Evolutionary conservation across 2,329 filamentous ascomycete species (phyloP), one percentile per base, ranked within the genome.

Genomic region (Penicillium sp.): DNA sequence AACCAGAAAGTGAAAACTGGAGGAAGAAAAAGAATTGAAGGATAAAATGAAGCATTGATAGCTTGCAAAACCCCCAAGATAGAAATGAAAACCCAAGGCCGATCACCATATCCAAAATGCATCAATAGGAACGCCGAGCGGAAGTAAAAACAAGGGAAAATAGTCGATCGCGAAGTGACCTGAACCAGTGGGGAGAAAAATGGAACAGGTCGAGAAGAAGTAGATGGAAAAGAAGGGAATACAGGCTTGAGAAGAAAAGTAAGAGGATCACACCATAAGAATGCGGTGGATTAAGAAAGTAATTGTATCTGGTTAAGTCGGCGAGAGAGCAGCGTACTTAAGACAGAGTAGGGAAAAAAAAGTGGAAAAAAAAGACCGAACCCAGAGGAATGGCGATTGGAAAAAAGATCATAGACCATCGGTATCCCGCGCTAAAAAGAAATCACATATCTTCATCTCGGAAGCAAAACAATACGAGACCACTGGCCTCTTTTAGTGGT

Each of bases 401-500:
- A 57, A 62, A 47, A 47, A 62, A 57, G 55, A 58, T 53, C 56
- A 63, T 53, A 65, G 55, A 53, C 62, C 61, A 66, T 60, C 61
- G 59, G 61, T 59, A 55, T 60, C 62, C 63, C 62, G 61, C 67
- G 67, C 69, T 67, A 62, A 63, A 67, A 57, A 55, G 59, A 62
- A 62, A 61, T 61, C 58, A 68, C 69, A 68, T 74, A 67, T 71
- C 67, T 72, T 73, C 70, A 71, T 74, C 59, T 67, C 67, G 60
- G 65, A 62, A 60, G 59, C 55, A 59, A 68, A 66, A 61, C 54
- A 51, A 56, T 53, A 60, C 50, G 29, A 57, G 48, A 54, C 58
- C 50, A 50, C 14, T 44, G 48, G 46, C 57, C 32, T 55, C 53
- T 48, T 60, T 72, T 74, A 82, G 68, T 82, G 80, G 55, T 87